Evolutionary conservation across 331 rosid species (phyloP).

Genomic region (Stylosanthes scabra): DNA sequence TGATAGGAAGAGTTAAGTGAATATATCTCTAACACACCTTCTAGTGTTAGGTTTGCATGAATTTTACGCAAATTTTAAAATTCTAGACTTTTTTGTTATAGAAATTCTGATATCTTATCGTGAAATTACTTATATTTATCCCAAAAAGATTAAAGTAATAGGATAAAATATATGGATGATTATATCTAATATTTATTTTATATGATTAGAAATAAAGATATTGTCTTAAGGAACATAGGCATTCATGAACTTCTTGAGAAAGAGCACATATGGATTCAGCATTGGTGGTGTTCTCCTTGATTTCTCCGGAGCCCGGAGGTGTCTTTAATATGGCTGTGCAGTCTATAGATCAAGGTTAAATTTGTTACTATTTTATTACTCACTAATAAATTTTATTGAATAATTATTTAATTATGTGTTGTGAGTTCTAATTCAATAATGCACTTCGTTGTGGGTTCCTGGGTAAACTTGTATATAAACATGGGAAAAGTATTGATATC

Average conservation of each 20-base stretch:
- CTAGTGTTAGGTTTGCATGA: too few species aligned
- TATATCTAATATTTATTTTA: background rate
- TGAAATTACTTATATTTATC: too few species aligned
- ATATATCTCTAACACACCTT: too few species aligned
- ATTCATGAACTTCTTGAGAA: slow-evolving; percentile 76
- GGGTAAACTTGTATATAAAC: slow-evolving; percentile 84
- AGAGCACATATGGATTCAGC: slow-evolving; percentile 89
- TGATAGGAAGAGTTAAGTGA: too few species aligned
- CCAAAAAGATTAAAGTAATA: too few species aligned
- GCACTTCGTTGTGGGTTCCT: slow-evolving; percentile 59
- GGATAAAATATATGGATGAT: background rate
- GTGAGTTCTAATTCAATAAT: slow-evolving; percentile 17
- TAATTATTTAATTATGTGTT: background rate
- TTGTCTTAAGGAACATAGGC: slow-evolving; percentile 48
- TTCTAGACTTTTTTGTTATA: too few species aligned
- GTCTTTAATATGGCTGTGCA: slow-evolving; percentile 70
- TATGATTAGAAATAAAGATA: slow-evolving; percentile 4
- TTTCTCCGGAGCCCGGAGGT: slow-evolving; percentile 70
- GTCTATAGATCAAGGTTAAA: slow-evolving; percentile 89
- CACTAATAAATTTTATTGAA: slow-evolving; percentile 12
- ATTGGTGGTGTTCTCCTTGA: slow-evolving; percentile 71
- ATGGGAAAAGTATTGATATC: slow-evolving; percentile 78
- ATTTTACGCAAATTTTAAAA: too few species aligned
- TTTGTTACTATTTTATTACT: slow-evolving; percentile 31
- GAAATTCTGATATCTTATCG: too few species aligned